Base-by-base conservation (phyloP, 208 protist species). In the Acanthamoeba triangularis region DNA sequence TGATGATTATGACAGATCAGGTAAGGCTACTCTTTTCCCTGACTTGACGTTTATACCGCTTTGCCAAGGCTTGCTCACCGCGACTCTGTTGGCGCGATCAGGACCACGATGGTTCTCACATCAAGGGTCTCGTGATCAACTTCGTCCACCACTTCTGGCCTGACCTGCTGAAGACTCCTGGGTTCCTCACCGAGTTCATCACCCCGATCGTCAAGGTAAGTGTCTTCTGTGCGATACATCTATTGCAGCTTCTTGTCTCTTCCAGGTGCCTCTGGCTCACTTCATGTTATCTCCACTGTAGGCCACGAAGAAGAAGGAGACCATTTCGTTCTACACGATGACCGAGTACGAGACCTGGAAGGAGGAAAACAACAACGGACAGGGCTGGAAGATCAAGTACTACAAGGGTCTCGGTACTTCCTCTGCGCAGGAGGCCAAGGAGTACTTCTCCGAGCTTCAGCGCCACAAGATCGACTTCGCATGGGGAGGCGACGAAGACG, bases 1-100 rank as follows among this genome's bases (percentile, higher is more conserved):
- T 99, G 47, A 99, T 99, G 99, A 99, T 99, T 94, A 99, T 99
- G 99, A 99, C 99, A 14, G 99, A 99, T 98, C 99, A 99, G 90
- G 97, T 97, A 91, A 61, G 69, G 3, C 30, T 13, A 0, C 52
- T 59, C 52, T 59, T 23, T 23, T 23, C 13, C 52, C 8, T 16
- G 18, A 13, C 18, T 59, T 16, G 13, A 23, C 1, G 52, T 23
- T 95, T 56, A 49, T 25, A n/a, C 49, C 35, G 82, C 54, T 94
- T 52, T 8, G 74, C 44, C 30, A 61, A 52, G n/a, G 61, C 37
- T 47, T 35, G 37, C 54, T 80, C 90, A 96, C 37, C 30, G 5
- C 63, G 8, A 96, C 63, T 30, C 74, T 90, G 67, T 94, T 54
- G 33, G 78, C 54, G 16, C 25, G 10, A 41, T 35, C 69, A 98